These are phyloP conservation scores for Ophiostoma sp. DNA, from an alignment of 2,329 filamentous ascomycete species.

Conservation along the genomic window DNA sequence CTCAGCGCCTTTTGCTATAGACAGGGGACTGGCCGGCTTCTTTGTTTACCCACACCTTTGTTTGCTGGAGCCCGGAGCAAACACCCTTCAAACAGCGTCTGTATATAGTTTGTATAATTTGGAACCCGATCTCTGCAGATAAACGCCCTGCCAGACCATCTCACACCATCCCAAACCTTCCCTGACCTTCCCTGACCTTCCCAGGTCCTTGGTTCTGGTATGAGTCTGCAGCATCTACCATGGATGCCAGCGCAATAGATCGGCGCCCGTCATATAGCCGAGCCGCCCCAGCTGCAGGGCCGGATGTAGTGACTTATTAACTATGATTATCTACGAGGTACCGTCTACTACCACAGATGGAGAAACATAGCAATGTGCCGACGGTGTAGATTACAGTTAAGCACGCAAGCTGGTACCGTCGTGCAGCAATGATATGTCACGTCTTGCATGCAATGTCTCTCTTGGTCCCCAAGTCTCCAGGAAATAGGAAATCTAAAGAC, in stretches of 20 bases:
- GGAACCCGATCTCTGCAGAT: not conserved
- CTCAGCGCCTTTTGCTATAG: not conserved
- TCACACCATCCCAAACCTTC: not conserved
- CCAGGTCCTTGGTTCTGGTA: not conserved
- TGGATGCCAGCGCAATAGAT: not conserved
- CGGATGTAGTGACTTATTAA: not conserved
- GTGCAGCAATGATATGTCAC: not conserved
- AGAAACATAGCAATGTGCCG: not conserved
- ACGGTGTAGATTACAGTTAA: not conserved
- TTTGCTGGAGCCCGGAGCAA: not conserved
- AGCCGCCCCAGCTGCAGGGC: not conserved
- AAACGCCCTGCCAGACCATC: not conserved
- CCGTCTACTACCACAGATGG: no score
- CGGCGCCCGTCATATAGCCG: not conserved
- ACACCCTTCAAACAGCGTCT: not conserved
- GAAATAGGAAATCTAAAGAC: no score
- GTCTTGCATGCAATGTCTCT: not conserved
- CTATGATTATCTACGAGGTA: no score
- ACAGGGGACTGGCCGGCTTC: not conserved
- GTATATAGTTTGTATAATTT: no score
- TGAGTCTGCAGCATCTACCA: not conserved
- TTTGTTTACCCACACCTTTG: not conserved
- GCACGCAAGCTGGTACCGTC: not conserved
- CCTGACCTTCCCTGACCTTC: not conserved
- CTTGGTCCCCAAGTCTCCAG: not conserved